phyloP scores from a whole-genome alignment of 495 filamentous ascomycete genomes.

The Margaritispora aquatica region DNA sequence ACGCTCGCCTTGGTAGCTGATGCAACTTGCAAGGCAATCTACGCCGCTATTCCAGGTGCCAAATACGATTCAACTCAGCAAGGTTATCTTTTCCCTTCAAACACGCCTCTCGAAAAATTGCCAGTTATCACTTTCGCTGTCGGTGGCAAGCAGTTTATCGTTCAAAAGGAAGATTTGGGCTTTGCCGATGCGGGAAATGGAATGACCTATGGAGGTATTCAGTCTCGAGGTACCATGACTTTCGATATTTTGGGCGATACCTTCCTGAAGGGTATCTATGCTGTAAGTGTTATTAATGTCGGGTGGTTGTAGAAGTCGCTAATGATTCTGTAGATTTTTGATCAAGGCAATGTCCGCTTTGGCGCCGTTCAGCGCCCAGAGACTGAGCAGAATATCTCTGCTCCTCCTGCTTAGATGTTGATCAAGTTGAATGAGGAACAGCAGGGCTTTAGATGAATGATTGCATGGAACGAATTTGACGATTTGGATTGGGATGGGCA shows the following conservation, averaged over 20 bases:
- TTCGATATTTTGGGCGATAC: constrained; percentile 73
- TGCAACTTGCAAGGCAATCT: constrained; percentile 57
- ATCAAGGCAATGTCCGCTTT: constrained; percentile 65
- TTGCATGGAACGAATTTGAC: constrained; percentile 5
- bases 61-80: constrained; percentile 57
- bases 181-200: constrained; percentile 39
- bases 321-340: constrained; percentile 54
- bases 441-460: constrained; percentile 9
- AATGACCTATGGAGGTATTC: constrained; percentile 68
- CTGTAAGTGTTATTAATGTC: constrained; percentile 40
- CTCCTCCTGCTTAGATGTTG: constrained; percentile 19
- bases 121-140: constrained; percentile 64
- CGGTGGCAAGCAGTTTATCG: constrained; percentile 55
- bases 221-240: constrained; percentile 57
- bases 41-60: constrained; percentile 62
- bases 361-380: constrained; percentile 63
- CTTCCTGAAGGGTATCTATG: constrained; percentile 71
- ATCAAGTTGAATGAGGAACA: too few relatives aligned
- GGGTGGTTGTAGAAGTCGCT: neutral
- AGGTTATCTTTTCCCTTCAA: constrained; percentile 61
- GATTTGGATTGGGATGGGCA: neutral
- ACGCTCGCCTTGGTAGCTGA: constrained; percentile 68
- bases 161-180: constrained; percentile 67
- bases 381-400: constrained; percentile 42
- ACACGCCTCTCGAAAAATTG: constrained; percentile 48